Evolutionary conservation across 495 filamentous ascomycete genomes (phyloP).

Genomic region (Lentithecium fluviatile): DNA sequence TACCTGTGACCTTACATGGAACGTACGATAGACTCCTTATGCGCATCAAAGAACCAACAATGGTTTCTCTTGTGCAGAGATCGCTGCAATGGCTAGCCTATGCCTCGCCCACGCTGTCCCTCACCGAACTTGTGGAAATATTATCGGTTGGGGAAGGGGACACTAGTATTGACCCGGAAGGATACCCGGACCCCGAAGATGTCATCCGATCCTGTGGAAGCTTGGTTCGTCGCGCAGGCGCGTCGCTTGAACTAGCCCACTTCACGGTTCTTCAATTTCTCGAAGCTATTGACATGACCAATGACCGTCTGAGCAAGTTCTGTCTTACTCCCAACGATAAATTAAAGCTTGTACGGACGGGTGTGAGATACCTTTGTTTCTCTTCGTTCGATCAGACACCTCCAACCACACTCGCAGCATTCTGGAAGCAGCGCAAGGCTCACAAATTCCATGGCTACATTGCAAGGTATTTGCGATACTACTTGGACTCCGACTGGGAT

Average conservation of each 20-base stretch:
- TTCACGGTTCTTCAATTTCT: slow-evolving; percentile 8
- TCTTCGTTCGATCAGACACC: neutral
- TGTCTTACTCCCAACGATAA: neutral
- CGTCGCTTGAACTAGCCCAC: neutral
- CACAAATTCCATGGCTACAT: neutral
- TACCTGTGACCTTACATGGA: neutral
- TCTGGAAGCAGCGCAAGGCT: neutral
- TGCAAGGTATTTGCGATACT: neutral
- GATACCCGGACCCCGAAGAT: neutral
- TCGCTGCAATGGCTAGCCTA: neutral
- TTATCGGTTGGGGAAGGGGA: neutral
- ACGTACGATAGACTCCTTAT: slow-evolving; percentile 1
- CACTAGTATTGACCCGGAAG: neutral
- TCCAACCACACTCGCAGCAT: neutral
- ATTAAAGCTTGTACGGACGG: neutral
- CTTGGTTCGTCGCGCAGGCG: neutral
- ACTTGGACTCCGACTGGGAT: neutral
- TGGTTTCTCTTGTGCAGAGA: neutral
- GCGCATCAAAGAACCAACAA: neutral
- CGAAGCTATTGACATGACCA: neutral
- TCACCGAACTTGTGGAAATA: neutral
- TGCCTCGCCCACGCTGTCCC: neutral
- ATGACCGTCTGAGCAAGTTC: neutral
- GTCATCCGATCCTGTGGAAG: neutral
- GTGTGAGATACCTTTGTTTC: neutral